A percentile compares a stretch with the other conserved stretches of the same genome.
These are phyloP conservation scores for Sindora glabra DNA, from an alignment of 306 rosid genomes.

Conservation along the genomic window DNA sequence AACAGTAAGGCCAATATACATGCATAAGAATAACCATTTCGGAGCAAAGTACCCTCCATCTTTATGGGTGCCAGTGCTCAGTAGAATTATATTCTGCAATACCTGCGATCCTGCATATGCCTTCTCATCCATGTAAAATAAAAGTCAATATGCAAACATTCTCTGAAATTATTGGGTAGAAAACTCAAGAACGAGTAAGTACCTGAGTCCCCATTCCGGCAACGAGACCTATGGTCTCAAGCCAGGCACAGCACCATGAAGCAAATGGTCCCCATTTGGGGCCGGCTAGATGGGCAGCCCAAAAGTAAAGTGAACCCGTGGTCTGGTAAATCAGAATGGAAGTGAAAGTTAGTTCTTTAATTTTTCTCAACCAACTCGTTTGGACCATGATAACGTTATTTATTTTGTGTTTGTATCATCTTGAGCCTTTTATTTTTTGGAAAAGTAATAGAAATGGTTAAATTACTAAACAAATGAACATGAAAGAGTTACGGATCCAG, in stretches of 20 bases:
- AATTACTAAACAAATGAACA: no score
- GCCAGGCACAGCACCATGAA: slow-evolving; percentile 96
- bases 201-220: slow-evolving; percentile 93
- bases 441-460: no score
- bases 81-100: slow-evolving; percentile 62
- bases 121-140: slow-evolving; percentile 35
- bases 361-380: neutral
- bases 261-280: slow-evolving; percentile 92
- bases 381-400: neutral
- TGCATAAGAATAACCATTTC: slow-evolving; percentile 72
- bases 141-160: slow-evolving; percentile 10
- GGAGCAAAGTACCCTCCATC: slow-evolving; percentile 86
- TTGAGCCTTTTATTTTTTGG: no score
- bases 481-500: no score
- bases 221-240: slow-evolving; percentile 74
- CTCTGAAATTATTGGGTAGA: neutral
- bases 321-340: slow-evolving; percentile 40
- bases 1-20: slow-evolving; percentile 71
- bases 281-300: slow-evolving; percentile 97
- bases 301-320: slow-evolving; percentile 83
- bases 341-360: slow-evolving; percentile 17
- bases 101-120: slow-evolving; percentile 89
- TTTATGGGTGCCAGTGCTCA: slow-evolving; percentile 67
- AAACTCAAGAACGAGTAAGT: neutral
- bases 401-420: no score